phyloP scores from a whole-genome alignment of 106 monocot genomes.

The Hemerocallis citrina region DNA sequence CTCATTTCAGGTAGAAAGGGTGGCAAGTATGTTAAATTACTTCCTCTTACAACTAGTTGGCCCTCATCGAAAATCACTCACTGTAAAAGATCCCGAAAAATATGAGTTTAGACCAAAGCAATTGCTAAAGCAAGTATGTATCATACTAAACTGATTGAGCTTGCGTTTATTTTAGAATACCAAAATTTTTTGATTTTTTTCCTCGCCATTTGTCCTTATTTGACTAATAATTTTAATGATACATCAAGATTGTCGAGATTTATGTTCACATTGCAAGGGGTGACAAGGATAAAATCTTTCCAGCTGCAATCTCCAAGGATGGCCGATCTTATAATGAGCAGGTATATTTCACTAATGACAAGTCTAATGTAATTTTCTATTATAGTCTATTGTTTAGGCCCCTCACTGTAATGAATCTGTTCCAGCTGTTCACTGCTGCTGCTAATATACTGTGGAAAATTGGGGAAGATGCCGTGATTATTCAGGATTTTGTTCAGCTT shows the following conservation, averaged over 20 bases:
- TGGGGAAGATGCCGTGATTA: constrained; percentile 60
- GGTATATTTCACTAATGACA: constrained; percentile 24
- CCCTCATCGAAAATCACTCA: constrained; percentile 84
- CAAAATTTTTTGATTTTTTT: background rate
- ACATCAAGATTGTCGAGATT: constrained; percentile 79
- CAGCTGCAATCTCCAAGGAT: constrained; percentile 83
- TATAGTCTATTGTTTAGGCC: too few species aligned
- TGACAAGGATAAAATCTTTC: constrained; percentile 71
- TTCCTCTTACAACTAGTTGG: constrained; percentile 96
- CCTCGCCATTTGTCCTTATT: too few species aligned
- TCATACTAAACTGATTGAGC: background rate
- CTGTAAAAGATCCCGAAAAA: constrained; percentile 94
- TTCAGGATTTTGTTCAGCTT: constrained; percentile 78
- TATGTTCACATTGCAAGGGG: constrained; percentile 96
- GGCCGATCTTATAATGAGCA: constrained; percentile 89
- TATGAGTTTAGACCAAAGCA: constrained; percentile 98
- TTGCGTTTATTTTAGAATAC: background rate
- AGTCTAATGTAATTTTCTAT: background rate
- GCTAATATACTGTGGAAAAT: constrained; percentile 83
- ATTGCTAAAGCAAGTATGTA: constrained; percentile 78
- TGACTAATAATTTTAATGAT: constrained; percentile 7
- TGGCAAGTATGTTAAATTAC: constrained; percentile 96
- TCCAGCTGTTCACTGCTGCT: constrained; percentile 77
- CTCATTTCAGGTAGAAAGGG: constrained; percentile 77
- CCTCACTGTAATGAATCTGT: constrained; percentile 11